A percentile compares a stretch with the other conserved stretches of the same genome.
Conservation (phyloP, 2,329 filamentous ascomycete species). For the Colletotrichum karsti region DNA sequence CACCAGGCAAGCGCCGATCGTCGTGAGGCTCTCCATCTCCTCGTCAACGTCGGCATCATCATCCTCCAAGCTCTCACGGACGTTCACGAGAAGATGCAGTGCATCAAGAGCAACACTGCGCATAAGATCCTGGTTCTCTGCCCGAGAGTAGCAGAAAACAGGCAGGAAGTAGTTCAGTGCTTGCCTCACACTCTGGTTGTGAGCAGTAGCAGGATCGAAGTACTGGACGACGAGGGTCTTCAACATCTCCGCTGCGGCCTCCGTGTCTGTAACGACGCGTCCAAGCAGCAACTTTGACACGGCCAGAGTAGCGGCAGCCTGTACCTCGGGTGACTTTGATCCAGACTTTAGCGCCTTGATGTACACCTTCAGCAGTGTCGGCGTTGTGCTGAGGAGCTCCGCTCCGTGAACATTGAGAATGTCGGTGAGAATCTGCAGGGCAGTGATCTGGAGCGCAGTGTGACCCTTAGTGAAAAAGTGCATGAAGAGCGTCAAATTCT, state of each 20-base stretch:
- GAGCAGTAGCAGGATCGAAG: constrained; percentile 84
- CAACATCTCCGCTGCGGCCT: constrained; percentile 77
- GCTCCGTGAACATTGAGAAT: constrained; percentile 90
- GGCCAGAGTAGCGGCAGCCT: constrained; percentile 82
- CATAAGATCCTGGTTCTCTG: constrained; percentile 87
- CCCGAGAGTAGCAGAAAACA: constrained; percentile 88
- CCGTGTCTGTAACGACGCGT: constrained; percentile 75
- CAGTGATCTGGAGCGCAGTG: constrained; percentile 86
- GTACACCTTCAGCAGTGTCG: constrained; percentile 84
- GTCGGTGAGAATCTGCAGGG: constrained; percentile 91
- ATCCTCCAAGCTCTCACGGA: constrained; percentile 77
- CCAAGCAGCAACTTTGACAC: constrained; percentile 88
- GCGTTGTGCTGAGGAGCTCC: constrained; percentile 73
- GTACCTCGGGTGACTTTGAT: constrained; percentile 75
- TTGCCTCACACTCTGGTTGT: constrained; percentile 85
- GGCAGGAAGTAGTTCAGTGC: constrained; percentile 93
- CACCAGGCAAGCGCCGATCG: constrained; percentile 83
- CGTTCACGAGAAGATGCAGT: constrained; percentile 77
- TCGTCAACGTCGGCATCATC: constrained; percentile 79
- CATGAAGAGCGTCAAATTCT: constrained; percentile 92
- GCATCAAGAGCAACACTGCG: constrained; percentile 76
- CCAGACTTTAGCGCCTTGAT: constrained; percentile 81
- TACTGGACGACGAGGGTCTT: constrained; percentile 86
- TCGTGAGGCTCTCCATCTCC: constrained; percentile 80
- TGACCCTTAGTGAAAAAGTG: constrained; percentile 97